phyloP scores from a whole-genome alignment of 306 rosid genomes.

The Oemleria cerasiformis region DNA sequence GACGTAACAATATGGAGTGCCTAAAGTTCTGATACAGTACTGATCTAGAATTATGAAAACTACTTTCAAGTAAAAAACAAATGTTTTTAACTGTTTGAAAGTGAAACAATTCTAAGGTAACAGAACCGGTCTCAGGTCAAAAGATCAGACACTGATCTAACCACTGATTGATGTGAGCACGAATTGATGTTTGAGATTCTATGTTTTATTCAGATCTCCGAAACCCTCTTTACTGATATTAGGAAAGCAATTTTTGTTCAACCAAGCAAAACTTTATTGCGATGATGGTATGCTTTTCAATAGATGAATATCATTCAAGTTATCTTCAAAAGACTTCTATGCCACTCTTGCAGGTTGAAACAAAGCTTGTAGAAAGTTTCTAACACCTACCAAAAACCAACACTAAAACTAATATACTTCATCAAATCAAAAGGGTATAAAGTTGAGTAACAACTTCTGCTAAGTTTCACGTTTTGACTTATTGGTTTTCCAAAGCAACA shows the following conservation, averaged over 20 bases:
- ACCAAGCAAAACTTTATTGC: background rate
- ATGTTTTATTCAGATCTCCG: background rate
- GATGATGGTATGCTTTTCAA: background rate
- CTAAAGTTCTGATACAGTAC: background rate
- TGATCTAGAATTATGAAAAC: background rate
- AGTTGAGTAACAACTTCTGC: background rate
- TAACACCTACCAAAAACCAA: background rate
- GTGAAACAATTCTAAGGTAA: background rate
- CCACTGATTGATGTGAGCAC: background rate
- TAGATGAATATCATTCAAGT: background rate
- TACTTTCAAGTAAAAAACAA: background rate
- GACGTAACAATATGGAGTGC: background rate
- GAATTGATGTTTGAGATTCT: conserved; percentile 6
- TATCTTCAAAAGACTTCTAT: background rate
- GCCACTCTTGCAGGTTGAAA: conserved; percentile 14
- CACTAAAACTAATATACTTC: background rate
- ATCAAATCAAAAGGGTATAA: conserved; percentile 3
- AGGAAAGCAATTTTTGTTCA: background rate
- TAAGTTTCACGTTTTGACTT: background rate
- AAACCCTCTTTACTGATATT: background rate
- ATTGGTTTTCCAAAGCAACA: background rate
- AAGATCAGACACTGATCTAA: background rate
- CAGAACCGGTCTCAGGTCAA: background rate
- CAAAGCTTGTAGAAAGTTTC: background rate
- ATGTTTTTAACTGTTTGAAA: background rate